Conservation (phyloP, 164 flowering plant species). For the Aristolochia contorta region DNA sequence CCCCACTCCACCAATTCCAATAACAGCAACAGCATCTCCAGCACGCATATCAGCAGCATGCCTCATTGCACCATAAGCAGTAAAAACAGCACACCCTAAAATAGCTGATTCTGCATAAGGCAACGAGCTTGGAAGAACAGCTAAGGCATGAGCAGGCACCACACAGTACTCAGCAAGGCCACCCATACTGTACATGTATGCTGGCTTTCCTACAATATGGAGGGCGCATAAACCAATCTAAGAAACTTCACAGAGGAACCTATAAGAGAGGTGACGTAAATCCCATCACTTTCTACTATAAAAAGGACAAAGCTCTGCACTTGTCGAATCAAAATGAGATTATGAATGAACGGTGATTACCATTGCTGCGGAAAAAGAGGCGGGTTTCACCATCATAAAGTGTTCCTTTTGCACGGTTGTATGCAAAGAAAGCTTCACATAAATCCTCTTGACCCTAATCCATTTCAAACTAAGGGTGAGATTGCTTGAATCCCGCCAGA, state of each 20-base stretch:
- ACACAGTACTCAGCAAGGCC: slow-evolving; percentile 96
- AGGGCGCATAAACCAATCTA: neutral
- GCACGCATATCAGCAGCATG: slow-evolving; percentile 93
- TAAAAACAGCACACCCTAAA: slow-evolving; percentile 92
- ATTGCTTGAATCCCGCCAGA: neutral
- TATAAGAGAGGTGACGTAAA: neutral
- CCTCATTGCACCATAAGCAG: slow-evolving; percentile 98
- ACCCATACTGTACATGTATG: slow-evolving; percentile 98
- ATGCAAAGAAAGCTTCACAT: slow-evolving; percentile 88
- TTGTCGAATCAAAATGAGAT: neutral
- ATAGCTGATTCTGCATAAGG: slow-evolving; percentile 94
- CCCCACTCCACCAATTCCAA: slow-evolving; percentile 98
- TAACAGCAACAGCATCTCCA: slow-evolving; percentile 93
- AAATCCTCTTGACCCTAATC: slow-evolving; percentile 92
- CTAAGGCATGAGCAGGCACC: slow-evolving; percentile 77
- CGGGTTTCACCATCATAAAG: slow-evolving; percentile 99
- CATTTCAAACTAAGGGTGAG: slow-evolving; percentile 5
- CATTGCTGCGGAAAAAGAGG: slow-evolving; percentile 68
- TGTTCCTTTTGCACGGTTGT: slow-evolving; percentile 89
- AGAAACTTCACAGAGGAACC: neutral
- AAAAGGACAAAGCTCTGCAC: neutral
- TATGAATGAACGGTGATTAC: slow-evolving; percentile 23
- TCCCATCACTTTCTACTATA: neutral
- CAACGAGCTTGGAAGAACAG: slow-evolving; percentile 65
- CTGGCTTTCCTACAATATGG: slow-evolving; percentile 61